Base-by-base conservation (phyloP, 1,284 basidiomycete species). In the Boletus mariae region DNA sequence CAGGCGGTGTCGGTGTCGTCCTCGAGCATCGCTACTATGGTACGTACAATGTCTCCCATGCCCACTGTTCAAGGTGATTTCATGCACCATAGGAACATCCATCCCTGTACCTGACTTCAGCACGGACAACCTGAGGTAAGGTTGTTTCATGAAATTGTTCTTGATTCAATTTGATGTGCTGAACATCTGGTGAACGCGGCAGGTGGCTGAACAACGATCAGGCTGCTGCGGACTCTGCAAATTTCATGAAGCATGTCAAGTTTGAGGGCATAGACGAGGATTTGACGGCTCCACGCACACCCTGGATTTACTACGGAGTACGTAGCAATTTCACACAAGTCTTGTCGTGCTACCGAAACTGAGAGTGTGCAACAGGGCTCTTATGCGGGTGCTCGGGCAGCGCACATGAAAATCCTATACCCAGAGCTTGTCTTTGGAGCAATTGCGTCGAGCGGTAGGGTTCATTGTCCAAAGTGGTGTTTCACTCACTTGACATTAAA, bases 221-320 rank as follows among this genome's bases (percentile, higher is more conserved):
- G 69, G 80, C 93, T 1, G 82, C 92, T 0, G 87, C 92, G n/a
- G 96, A 99, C 73, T 92, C 90, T 45, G 94, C 93, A 1, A 82
- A 90, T 69, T 98, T 98, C 67, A 93, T 98, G 78, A 75, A 80
- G 7, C 81, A 87, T 54, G 84, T 97, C 65, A 79, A 85, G 59
- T 87, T 95, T 52, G 71, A 79, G 1, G 87, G 87, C 0, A 80
- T 95, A 26, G 74, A 84, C 4, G 82, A 88, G 54, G 79, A 87
- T 57, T 63, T 92, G 53, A 85, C 85, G 3, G 81, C 85, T 5
- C 83, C 80, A 4, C 76, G 71, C 31, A 86, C 87, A 1, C 90
- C 92, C 1, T 96, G 94, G 90, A 92, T 98, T 58, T 96, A 96
- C 71, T 97, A 97, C 63, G 95, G 96, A 28, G 92, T 87, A 70